These are phyloP conservation scores for Dendrocalamus latiflorus DNA, from an alignment of 202 grass and related monocot species.

Conservation along the genomic window DNA sequence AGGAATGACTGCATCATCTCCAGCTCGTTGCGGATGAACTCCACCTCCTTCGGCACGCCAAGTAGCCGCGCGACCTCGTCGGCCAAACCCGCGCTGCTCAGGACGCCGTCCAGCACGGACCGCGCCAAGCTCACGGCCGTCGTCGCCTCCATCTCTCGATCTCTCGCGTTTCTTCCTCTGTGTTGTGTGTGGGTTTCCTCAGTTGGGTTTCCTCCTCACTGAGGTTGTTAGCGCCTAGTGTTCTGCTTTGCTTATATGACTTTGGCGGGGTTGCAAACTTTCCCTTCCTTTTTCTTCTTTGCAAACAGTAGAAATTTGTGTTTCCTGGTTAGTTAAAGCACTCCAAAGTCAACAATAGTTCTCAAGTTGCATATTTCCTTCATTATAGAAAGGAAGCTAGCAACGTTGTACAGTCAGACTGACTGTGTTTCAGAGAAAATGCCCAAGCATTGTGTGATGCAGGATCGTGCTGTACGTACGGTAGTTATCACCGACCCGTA, in stretches of 20 bases:
- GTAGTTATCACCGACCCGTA: too few relatives aligned
- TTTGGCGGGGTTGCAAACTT: not conserved
- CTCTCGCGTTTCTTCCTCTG: too few relatives aligned
- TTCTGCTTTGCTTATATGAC: not conserved
- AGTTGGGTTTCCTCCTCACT: not conserved
- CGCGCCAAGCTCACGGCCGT: constrained; percentile 38
- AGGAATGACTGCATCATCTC: constrained; percentile 40
- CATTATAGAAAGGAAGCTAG: too few relatives aligned
- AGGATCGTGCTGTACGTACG: not conserved
- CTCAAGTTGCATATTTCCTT: too few relatives aligned
- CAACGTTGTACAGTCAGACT: not conserved
- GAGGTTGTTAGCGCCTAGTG: too few relatives aligned
- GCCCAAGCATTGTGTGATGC: not conserved
- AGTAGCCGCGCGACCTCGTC: constrained; percentile 25
- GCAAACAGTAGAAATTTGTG: too few relatives aligned
- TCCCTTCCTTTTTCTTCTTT: too few relatives aligned
- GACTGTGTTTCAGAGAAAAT: not conserved
- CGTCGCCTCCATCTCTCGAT: constrained; percentile 9
- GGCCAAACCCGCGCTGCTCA: constrained; percentile 10
- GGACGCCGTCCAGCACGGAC: constrained; percentile 32
- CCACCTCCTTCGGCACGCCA: constrained; percentile 11
- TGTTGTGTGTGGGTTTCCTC: not conserved
- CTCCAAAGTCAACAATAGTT: too few relatives aligned
- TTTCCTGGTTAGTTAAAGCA: too few relatives aligned
- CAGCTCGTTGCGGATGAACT: constrained; percentile 39